A percentile compares a stretch with the other conserved stretches of the same genome.
These are phyloP conservation scores for Phytophthora pinifolia DNA, from an alignment of 352 stramenopile genomes.

Conservation along the genomic window DNA sequence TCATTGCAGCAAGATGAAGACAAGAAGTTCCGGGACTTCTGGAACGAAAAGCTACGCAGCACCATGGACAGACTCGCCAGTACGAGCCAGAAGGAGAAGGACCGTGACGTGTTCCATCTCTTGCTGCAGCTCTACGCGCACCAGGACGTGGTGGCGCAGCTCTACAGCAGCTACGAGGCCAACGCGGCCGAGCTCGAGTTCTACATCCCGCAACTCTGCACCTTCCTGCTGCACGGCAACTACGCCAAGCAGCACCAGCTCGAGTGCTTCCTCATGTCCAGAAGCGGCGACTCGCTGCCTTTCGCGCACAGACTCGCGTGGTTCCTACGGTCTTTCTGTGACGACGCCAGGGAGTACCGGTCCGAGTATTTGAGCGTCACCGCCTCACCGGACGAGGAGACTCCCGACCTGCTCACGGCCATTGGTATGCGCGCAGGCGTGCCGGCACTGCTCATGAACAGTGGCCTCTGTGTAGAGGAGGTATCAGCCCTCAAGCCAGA, in stretches of 20 bases:
- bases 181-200: slow-evolving; percentile 83
- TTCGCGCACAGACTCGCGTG: slow-evolving; percentile 86
- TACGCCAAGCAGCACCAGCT: slow-evolving; percentile 84
- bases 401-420: slow-evolving; percentile 59
- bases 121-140: slow-evolving; percentile 81
- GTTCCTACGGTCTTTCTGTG: slow-evolving; percentile 88
- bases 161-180: slow-evolving; percentile 69
- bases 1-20: slow-evolving; percentile 32
- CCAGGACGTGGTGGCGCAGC: slow-evolving; percentile 75
- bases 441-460: slow-evolving; percentile 73
- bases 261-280: slow-evolving; percentile 86
- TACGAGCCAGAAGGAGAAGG: slow-evolving; percentile 20
- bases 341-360: slow-evolving; percentile 59
- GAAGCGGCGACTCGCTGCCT: slow-evolving; percentile 75
- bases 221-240: slow-evolving; percentile 81
- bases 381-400: slow-evolving; percentile 55
- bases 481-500: slow-evolving; percentile 43
- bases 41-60: slow-evolving; percentile 71
- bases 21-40: slow-evolving; percentile 77
- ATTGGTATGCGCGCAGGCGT: slow-evolving; percentile 70
- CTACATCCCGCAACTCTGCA: slow-evolving; percentile 90
- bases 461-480: slow-evolving; percentile 69
- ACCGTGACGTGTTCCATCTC: slow-evolving; percentile 67
- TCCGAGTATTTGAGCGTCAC: slow-evolving; percentile 79
- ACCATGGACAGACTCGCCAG: slow-evolving; percentile 57